Percentiles rank a stretch among this genome's conserved stretches.
Evolutionary conservation across 1,284 basidiomycete genomes (phyloP).

Genomic region (Mycosarcoma mackinlayi): DNA sequence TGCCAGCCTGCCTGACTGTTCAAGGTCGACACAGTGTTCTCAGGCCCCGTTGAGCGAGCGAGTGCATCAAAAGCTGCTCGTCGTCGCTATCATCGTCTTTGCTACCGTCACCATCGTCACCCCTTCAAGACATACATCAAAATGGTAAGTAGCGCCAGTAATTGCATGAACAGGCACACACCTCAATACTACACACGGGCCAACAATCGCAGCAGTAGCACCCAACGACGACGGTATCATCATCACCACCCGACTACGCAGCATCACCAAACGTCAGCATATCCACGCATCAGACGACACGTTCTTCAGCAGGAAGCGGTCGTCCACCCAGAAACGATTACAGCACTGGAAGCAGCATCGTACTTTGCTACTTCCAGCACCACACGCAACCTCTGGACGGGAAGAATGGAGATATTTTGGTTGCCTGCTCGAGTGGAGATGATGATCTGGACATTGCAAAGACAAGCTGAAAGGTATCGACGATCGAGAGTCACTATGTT

Average conservation of each 20-base stretch:
- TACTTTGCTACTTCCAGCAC: background rate
- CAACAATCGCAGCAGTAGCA: constrained; percentile 1
- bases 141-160: constrained; percentile 49
- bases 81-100: constrained; percentile 41
- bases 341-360: too few species aligned
- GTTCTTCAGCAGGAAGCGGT: too few species aligned
- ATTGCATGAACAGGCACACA: constrained; percentile 15
- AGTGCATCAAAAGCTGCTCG: constrained; percentile 10
- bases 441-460: too few species aligned
- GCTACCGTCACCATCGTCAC: constrained; percentile 43
- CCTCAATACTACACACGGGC: background rate
- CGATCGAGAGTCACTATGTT: too few species aligned
- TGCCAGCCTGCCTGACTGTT: too few species aligned
- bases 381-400: background rate
- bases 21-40: too few species aligned
- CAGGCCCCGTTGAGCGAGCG: background rate
- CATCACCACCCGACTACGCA: constrained; percentile 1
- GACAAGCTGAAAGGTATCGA: too few species aligned
- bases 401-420: background rate
- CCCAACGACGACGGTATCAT: background rate
- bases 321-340: too few species aligned
- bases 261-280: background rate
- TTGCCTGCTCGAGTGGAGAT: background rate
- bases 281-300: too few species aligned
- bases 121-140: constrained; percentile 51